These are phyloP conservation scores for Coleophoma eucalyptorum DNA, from an alignment of 2,329 filamentous ascomycete species.

Conservation along the genomic window DNA sequence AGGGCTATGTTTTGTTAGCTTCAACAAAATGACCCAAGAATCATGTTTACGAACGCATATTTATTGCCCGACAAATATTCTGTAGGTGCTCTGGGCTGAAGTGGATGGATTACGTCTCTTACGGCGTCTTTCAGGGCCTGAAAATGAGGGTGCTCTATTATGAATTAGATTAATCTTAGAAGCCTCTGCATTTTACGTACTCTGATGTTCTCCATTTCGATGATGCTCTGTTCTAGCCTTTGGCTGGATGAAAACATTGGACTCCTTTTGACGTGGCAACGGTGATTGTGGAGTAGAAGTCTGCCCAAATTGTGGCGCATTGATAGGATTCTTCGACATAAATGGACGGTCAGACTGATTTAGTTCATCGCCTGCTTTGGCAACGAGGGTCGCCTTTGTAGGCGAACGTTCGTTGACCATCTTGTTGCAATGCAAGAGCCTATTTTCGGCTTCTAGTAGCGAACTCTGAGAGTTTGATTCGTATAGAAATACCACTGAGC, in stretches of 20 bases:
- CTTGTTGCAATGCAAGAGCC: background rate
- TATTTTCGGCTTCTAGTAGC: constrained; percentile 4
- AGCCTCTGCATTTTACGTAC: constrained; percentile 10
- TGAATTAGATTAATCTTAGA: background rate
- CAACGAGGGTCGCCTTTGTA: constrained; percentile 20
- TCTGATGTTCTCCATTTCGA: constrained; percentile 16
- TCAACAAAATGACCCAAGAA: background rate
- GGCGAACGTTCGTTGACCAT: constrained; percentile 30
- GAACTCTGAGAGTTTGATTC: constrained; percentile 1
- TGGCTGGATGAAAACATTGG: constrained; percentile 24
- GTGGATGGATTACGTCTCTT: constrained; percentile 18
- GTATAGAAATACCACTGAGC: constrained; percentile 1
- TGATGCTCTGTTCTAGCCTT: constrained; percentile 27
- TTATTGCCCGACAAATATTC: constrained; percentile 12
- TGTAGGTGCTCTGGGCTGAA: constrained; percentile 20
- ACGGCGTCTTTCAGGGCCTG: constrained; percentile 23
- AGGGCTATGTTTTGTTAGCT: constrained; percentile 2
- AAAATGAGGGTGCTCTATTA: constrained; percentile 21
- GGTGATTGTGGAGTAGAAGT: constrained; percentile 26
- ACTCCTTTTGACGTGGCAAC: constrained; percentile 19
- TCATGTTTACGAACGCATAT: constrained; percentile 5
- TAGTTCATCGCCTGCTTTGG: too few species aligned
- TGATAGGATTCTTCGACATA: background rate
- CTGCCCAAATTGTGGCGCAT: constrained; percentile 24
- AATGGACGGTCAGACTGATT: too few species aligned